These are phyloP conservation scores for Kodamaea neixiangensis DNA, from an alignment of 805 yeast species.

Conservation along the genomic window DNA sequence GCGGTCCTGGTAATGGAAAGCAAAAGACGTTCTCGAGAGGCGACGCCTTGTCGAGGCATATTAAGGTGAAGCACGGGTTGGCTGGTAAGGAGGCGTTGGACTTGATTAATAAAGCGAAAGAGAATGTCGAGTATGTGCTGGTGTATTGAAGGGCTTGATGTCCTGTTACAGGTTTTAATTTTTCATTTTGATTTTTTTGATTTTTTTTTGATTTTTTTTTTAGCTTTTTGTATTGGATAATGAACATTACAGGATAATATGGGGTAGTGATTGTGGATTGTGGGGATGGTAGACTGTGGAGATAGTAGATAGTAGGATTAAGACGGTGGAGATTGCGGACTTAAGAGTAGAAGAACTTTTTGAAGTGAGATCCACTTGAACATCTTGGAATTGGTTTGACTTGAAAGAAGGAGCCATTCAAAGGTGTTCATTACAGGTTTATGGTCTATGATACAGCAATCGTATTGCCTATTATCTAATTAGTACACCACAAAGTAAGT, in stretches of 20 bases:
- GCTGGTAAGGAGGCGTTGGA: slow-evolving; percentile 66
- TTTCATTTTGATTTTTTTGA: background rate
- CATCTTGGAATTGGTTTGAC: no score
- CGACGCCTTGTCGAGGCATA: slow-evolving; percentile 48
- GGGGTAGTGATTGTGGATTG: background rate
- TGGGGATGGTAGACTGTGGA: background rate
- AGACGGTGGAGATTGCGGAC: no score
- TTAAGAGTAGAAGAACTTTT: no score
- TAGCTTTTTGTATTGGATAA: slow-evolving; percentile 7
- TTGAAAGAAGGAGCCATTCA: no score
- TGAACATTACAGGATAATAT: slow-evolving; percentile 2
- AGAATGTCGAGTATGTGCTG: slow-evolving; percentile 64
- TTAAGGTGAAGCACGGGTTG: slow-evolving; percentile 81
- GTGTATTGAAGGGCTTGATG: slow-evolving; percentile 9
- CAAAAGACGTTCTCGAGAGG: slow-evolving; percentile 48
- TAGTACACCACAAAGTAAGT: background rate
- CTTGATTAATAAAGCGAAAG: slow-evolving; percentile 74
- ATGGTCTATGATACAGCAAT: background rate
- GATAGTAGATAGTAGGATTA: background rate
- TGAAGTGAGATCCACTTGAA: no score
- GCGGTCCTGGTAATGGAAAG: slow-evolving; percentile 53
- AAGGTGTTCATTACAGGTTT: background rate
- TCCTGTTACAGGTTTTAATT: background rate
- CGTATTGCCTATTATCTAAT: background rate
- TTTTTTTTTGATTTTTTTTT: slow-evolving; percentile 10